Conservation (phyloP, 805 yeast genomes). For the Spathaspora gorwiae region DNA sequence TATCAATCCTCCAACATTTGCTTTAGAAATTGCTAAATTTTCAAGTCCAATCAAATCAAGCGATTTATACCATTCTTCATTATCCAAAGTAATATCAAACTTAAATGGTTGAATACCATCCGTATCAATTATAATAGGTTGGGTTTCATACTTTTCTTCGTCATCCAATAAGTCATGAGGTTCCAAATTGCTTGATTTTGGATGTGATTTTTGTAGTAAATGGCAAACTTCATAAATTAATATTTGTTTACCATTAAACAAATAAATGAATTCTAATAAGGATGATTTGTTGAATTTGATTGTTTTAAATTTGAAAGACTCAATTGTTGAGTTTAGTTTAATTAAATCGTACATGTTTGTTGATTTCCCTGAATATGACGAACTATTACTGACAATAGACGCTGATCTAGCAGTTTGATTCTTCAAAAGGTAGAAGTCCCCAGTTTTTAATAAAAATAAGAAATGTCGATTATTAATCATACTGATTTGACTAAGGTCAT, state of each 20-base stretch:
- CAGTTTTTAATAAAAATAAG: constrained; percentile 31
- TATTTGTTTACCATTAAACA: constrained; percentile 37
- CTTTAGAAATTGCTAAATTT: constrained; percentile 22
- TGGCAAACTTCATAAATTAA: constrained; percentile 23
- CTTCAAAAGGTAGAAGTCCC: constrained; percentile 35
- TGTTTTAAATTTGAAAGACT: constrained; percentile 24
- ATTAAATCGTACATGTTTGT: constrained; percentile 32
- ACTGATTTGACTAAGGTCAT: constrained; percentile 17
- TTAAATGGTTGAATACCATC: constrained; percentile 23
- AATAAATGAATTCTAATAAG: constrained; percentile 16
- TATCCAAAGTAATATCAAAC: constrained; percentile 9
- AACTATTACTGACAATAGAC: constrained; percentile 10
- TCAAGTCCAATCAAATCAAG: constrained; percentile 43
- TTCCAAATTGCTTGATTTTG: constrained; percentile 5
- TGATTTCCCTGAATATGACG: not conserved
- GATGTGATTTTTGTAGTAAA: constrained; percentile 10
- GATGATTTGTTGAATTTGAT: constrained; percentile 12
- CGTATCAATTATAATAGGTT: constrained; percentile 25
- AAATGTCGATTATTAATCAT: constrained; percentile 29
- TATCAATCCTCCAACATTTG: constrained; percentile 19
- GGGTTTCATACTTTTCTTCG: constrained; percentile 10
- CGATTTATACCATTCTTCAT: constrained; percentile 17
- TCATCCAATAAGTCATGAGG: constrained; percentile 11
- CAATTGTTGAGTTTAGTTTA: constrained; percentile 25
- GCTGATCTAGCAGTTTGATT: constrained; percentile 17